Conservation (phyloP, 768 basidiomycete genomes). For the Xerocomus brunneocitrinus region DNA sequence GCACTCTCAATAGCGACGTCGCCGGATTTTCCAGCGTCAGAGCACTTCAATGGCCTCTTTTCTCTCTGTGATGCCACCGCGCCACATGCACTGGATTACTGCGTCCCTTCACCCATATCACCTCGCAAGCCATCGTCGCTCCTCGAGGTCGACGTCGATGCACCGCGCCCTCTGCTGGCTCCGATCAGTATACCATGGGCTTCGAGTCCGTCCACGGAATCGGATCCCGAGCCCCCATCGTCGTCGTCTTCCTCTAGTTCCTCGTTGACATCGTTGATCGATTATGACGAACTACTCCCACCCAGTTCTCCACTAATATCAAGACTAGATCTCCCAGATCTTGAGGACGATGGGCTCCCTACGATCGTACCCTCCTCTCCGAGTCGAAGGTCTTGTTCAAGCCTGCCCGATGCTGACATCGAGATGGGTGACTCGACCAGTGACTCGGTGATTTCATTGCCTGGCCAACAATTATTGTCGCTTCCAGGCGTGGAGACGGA, state of each 20-base stretch:
- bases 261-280: slow-evolving; percentile 23
- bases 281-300: slow-evolving; percentile 15
- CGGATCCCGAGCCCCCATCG: slow-evolving; percentile 15
- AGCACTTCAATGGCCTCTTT: slow-evolving; percentile 18
- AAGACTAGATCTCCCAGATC: slow-evolving; percentile 28
- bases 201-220: slow-evolving; percentile 4
- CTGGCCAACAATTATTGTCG: slow-evolving; percentile 30
- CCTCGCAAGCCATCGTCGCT: slow-evolving; percentile 18
- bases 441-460: slow-evolving; percentile 13
- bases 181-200: slow-evolving; percentile 25
- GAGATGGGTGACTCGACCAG: slow-evolving; percentile 16
- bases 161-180: slow-evolving; percentile 13
- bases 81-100: slow-evolving; percentile 13
- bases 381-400: slow-evolving; percentile 24
- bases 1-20: slow-evolving; percentile 11
- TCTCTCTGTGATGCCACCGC: slow-evolving; percentile 8
- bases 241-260: slow-evolving; percentile 6
- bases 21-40: slow-evolving; percentile 16
- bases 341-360: slow-evolving; percentile 24
- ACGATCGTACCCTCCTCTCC: slow-evolving; percentile 26
- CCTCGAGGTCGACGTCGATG: slow-evolving; percentile 24
- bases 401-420: slow-evolving; percentile 29
- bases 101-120: slow-evolving; percentile 13
- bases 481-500: slow-evolving; percentile 43
- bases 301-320: slow-evolving; percentile 33